These are phyloP conservation scores for Trypanosomatidae sp. DNA, from an alignment of 208 protist genomes.

Conservation along the genomic window DNA sequence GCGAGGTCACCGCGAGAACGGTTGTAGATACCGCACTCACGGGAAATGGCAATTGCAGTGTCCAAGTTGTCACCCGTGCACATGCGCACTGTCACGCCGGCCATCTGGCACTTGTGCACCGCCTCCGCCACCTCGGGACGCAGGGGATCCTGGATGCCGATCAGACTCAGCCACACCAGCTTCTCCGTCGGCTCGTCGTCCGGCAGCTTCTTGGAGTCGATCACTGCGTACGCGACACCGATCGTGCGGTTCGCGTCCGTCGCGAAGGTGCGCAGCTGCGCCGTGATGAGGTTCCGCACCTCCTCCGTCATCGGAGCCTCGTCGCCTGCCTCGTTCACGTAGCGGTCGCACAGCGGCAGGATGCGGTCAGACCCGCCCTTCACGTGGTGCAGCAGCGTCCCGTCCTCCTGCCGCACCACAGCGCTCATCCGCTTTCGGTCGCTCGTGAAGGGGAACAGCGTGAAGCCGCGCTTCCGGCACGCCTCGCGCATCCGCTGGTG, in stretches of 20 bases:
- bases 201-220: too few relatives aligned
- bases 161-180: conserved; percentile 93
- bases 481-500: conserved; percentile 55
- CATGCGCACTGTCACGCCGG: conserved; percentile 96
- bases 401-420: conserved; percentile 47
- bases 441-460: conserved; percentile 85
- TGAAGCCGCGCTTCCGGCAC: conserved; percentile 43
- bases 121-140: conserved; percentile 92
- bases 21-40: conserved; percentile 92
- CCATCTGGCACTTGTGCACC: conserved; percentile 90
- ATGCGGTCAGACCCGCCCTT: conserved; percentile 95
- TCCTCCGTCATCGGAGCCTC: conserved; percentile 41
- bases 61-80: conserved; percentile 95
- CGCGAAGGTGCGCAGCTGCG: conserved; percentile 48
- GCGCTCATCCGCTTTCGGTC: conserved; percentile 90
- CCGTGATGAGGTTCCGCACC: conserved; percentile 36
- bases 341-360: conserved; percentile 69
- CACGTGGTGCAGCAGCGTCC: conserved; percentile 62
- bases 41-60: conserved; percentile 94
- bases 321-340: conserved; percentile 52
- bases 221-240: conserved; percentile 81
- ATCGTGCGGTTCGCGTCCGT: conserved; percentile 84
- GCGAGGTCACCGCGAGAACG: conserved; percentile 59
- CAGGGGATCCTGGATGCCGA: conserved; percentile 95
- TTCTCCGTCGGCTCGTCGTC: conserved; percentile 62